These are phyloP conservation scores for Beta lomatogona DNA, from an alignment of 179 eudicot genomes.

Conservation along the genomic window DNA sequence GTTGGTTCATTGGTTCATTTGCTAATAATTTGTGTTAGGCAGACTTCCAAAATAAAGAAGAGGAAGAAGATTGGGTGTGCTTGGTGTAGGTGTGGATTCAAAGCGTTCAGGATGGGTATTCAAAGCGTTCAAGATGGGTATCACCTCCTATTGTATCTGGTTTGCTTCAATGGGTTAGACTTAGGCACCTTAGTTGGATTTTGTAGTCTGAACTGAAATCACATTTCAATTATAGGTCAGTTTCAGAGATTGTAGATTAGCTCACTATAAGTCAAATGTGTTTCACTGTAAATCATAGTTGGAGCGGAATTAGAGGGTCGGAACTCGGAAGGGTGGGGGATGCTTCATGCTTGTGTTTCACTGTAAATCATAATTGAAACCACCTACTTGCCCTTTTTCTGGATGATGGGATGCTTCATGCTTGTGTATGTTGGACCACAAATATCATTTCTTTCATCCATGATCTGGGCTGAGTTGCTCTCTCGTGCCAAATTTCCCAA, in stretches of 20 bases:
- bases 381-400: too few species aligned
- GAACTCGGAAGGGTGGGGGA: too few species aligned
- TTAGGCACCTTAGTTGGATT: slow-evolving; percentile 5
- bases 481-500: not conserved
- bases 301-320: not conserved
- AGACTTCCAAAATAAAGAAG: not conserved
- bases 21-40: not conserved
- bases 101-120: too few species aligned
- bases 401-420: not conserved
- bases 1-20: not conserved
- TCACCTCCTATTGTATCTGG: not conserved
- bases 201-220: not conserved
- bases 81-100: not conserved
- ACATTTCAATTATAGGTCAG: not conserved
- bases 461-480: not conserved
- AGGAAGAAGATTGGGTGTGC: not conserved
- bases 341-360: too few species aligned
- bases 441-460: not conserved
- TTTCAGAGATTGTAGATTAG: not conserved
- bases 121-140: not conserved
- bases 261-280: not conserved
- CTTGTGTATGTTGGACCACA: not conserved
- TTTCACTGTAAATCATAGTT: not conserved
- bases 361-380: too few species aligned
- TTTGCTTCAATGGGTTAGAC: not conserved